A percentile compares a stretch with the other conserved stretches of the same genome.
phyloP scores from a whole-genome alignment of 805 yeast species.

The Ogataea paraovalis region DNA sequence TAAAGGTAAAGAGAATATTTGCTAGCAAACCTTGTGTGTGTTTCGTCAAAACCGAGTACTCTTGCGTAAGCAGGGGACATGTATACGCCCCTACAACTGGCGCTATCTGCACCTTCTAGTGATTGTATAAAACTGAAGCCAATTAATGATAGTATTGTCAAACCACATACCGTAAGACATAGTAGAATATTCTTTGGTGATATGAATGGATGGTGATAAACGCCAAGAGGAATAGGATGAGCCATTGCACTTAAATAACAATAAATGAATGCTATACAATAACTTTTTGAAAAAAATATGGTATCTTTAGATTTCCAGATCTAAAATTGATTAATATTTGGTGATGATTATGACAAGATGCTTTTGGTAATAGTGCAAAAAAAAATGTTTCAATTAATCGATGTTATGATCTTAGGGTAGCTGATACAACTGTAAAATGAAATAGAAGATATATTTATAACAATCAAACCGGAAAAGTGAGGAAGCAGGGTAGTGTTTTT shows the following conservation, averaged over 20 bases:
- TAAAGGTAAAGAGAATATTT: conserved; percentile 84
- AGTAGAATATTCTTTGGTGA: conserved; percentile 16
- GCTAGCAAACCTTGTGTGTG: conserved; percentile 65
- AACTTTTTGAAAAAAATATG: too few species aligned
- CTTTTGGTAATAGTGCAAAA: too few species aligned
- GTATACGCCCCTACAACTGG: conserved; percentile 59
- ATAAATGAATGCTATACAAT: too few species aligned
- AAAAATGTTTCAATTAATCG: too few species aligned
- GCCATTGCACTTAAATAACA: background rate
- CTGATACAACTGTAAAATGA: too few species aligned
- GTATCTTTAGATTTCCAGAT: too few species aligned
- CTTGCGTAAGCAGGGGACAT: conserved; percentile 86
- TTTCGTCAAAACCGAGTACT: conserved; percentile 65
- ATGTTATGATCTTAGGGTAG: too few species aligned
- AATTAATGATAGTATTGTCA: conserved; percentile 23
- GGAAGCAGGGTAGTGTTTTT: too few species aligned
- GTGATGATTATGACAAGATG: too few species aligned
- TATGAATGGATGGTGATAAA: background rate
- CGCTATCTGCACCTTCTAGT: conserved; percentile 43
- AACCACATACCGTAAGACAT: conserved; percentile 20
- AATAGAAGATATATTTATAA: too few species aligned
- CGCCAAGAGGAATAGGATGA: background rate
- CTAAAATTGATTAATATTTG: too few species aligned
- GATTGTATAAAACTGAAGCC: conserved; percentile 25
- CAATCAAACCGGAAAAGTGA: too few species aligned